Evolutionary conservation across 2,329 filamentous ascomycete species (phyloP).

Genomic region (Knufia petricola): DNA sequence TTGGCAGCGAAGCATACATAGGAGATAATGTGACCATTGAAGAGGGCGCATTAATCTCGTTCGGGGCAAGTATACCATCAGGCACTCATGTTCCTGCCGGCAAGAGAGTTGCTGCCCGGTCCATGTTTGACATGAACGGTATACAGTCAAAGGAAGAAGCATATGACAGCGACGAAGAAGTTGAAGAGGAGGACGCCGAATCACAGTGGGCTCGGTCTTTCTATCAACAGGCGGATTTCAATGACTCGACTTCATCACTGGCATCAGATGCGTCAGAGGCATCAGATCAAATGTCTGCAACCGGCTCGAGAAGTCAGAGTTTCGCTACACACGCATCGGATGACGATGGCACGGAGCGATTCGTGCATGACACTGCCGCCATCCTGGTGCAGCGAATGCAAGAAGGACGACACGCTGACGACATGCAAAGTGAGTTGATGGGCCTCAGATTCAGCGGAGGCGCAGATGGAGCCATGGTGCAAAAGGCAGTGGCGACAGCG

Average conservation of each 20-base stretch:
- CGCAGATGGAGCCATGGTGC: conserved; percentile 79
- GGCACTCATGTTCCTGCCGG: conserved; percentile 25
- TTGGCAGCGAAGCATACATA: conserved; percentile 63
- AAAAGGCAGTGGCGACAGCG: conserved; percentile 72
- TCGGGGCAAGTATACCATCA: conserved; percentile 50
- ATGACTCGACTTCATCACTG: conserved; percentile 54
- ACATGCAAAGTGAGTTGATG: conserved; percentile 89
- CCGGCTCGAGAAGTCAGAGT: conserved; percentile 55
- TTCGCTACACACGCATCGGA: conserved; percentile 65
- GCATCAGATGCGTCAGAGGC: conserved; percentile 44
- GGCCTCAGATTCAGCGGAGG: conserved; percentile 84
- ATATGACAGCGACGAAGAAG: conserved; percentile 52
- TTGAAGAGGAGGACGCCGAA: conserved; percentile 38
- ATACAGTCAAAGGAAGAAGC: conserved; percentile 44
- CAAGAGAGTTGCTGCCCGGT: conserved; percentile 15
- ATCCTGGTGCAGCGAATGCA: conserved; percentile 81
- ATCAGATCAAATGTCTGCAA: conserved; percentile 23
- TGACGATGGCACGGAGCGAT: conserved; percentile 48
- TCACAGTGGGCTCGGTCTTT: conserved; percentile 49
- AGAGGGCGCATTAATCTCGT: conserved; percentile 68
- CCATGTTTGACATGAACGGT: conserved; percentile 24
- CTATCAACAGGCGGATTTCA: conserved; percentile 43
- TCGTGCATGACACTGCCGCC: conserved; percentile 78
- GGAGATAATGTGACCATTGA: conserved; percentile 62
- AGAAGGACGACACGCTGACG: conserved; percentile 61